Conservation (phyloP, 441 rosid genomes). For the Omphalea diandra region DNA sequence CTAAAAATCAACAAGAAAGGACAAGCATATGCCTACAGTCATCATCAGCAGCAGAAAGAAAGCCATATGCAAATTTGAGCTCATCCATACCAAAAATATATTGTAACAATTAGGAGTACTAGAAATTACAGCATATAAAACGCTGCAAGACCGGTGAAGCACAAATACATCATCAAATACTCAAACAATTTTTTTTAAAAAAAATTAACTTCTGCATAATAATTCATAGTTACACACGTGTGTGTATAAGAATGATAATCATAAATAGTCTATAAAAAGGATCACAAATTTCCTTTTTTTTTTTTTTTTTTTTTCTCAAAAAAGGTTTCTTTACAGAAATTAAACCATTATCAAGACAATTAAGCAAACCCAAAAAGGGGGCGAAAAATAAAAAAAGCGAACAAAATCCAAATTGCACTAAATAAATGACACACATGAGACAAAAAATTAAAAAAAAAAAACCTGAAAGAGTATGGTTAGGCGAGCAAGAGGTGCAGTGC, state of each 20-base stretch:
- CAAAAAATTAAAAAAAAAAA: background rate
- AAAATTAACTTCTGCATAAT: no score
- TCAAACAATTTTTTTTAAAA: no score
- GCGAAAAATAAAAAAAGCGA: background rate
- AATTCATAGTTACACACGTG: no score
- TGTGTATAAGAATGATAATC: no score
- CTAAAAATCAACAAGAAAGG: background rate
- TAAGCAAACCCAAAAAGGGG: background rate
- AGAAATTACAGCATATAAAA: background rate
- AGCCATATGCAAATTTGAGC: background rate
- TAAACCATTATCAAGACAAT: background rate
- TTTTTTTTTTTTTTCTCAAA: no score
- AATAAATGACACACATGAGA: background rate
- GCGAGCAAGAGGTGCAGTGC: slow-evolving; percentile 95
- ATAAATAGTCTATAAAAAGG: no score
- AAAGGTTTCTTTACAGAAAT: background rate
- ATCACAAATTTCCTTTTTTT: no score
- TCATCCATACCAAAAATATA: slow-evolving; percentile 4
- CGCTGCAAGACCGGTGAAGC: background rate
- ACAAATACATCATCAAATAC: background rate
- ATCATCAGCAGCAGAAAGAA: background rate
- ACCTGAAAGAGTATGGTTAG: slow-evolving; percentile 97
- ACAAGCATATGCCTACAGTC: background rate
- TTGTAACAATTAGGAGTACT: background rate
- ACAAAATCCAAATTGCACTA: background rate